Conservation (phyloP, 257 asterid species). For the Euphrasia confusa region DNA sequence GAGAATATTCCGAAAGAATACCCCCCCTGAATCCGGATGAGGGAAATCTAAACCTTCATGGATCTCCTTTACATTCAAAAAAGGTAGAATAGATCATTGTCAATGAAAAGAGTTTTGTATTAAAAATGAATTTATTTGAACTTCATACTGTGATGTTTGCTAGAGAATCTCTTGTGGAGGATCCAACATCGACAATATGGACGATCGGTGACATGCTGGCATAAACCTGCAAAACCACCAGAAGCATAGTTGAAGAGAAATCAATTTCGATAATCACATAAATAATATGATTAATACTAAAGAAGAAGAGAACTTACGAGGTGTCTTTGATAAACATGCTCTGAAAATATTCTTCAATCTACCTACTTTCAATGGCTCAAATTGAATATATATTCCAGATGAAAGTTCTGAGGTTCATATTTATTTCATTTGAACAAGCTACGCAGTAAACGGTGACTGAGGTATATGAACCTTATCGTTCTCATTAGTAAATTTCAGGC, state of each 20-base stretch:
- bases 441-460: too few species aligned
- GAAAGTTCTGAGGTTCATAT: too few species aligned
- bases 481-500: too few species aligned
- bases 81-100: not conserved
- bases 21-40: slow-evolving; percentile 38
- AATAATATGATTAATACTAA: not conserved
- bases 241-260: slow-evolving; percentile 1
- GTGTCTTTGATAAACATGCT: too few species aligned
- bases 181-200: slow-evolving; percentile 57
- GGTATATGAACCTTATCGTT: too few species aligned
- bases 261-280: not conserved
- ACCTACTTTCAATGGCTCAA: too few species aligned
- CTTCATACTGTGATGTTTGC: slow-evolving; percentile 72
- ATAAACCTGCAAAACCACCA: slow-evolving; percentile 55
- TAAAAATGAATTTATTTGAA: slow-evolving; percentile 17
- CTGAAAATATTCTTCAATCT: too few species aligned
- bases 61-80: slow-evolving; percentile 49
- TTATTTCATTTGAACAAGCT: too few species aligned
- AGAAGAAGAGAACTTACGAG: too few species aligned
- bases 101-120: not conserved
- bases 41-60: slow-evolving; percentile 78
- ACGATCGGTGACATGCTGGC: slow-evolving; percentile 78
- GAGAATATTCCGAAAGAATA: slow-evolving; percentile 79
- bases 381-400: too few species aligned
- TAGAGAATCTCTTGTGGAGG: slow-evolving; percentile 53